These are phyloP conservation scores for Septoria linicola DNA, from an alignment of 2,329 filamentous ascomycete species.

Conservation along the genomic window DNA sequence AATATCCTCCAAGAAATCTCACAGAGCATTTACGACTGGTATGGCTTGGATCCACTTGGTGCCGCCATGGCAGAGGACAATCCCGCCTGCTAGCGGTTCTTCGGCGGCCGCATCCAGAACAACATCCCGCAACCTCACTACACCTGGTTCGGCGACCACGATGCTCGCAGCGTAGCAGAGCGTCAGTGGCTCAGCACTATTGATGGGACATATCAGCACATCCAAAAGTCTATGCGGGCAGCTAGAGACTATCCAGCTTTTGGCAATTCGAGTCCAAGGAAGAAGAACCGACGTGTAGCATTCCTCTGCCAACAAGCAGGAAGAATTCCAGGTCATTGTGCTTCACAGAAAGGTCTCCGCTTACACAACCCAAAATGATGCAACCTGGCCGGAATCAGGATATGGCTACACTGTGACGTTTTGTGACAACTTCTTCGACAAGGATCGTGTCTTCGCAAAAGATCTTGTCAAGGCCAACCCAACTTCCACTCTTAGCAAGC, in stretches of 20 bases:
- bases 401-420: neutral
- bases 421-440: slow-evolving; percentile 1
- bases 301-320: slow-evolving; percentile 1
- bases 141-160: neutral
- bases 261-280: neutral
- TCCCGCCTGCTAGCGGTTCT: neutral
- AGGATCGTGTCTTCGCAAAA: neutral
- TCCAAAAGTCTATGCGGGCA: neutral
- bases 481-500: neutral
- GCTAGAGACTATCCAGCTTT: slow-evolving; percentile 1
- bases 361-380: neutral
- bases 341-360: neutral
- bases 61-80: neutral
- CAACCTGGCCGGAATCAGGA: neutral
- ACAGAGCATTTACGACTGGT: slow-evolving; percentile 3
- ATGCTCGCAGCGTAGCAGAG: neutral
- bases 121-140: neutral
- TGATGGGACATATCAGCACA: neutral
- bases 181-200: neutral
- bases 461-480: neutral
- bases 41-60: neutral
- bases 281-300: slow-evolving; percentile 1
- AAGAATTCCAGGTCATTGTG: neutral
- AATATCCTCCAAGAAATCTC: neutral
- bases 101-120: neutral